Evolutionary conservation across 1,139 yeast genomes (phyloP).

Genomic region (Lodderomyces jiufengensis): DNA sequence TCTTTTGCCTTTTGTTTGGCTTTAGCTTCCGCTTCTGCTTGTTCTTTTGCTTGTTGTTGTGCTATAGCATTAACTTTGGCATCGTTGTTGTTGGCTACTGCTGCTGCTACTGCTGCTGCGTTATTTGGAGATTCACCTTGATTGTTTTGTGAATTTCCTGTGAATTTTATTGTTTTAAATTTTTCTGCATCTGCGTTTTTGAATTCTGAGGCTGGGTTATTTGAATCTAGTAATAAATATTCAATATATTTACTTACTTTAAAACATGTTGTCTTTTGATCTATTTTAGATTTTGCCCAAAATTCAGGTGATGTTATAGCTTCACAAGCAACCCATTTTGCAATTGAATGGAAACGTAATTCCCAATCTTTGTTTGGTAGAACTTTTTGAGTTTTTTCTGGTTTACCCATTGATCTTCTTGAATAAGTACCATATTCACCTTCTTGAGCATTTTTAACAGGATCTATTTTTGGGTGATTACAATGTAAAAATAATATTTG

Average conservation of each 20-base stretch:
- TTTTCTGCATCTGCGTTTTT: not conserved
- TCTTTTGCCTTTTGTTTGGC: not conserved
- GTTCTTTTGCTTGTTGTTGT: not conserved
- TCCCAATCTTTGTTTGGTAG: slow-evolving; percentile 17
- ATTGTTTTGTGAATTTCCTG: too few species aligned
- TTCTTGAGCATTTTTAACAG: slow-evolving; percentile 22
- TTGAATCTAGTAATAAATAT: slow-evolving; percentile 22
- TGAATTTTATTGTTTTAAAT: slow-evolving; percentile 1
- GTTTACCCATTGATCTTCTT: slow-evolving; percentile 24
- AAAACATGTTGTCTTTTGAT: slow-evolving; percentile 24
- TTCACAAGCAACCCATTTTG: slow-evolving; percentile 35
- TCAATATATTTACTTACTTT: slow-evolving; percentile 25
- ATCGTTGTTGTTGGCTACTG: too few species aligned
- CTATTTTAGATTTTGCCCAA: slow-evolving; percentile 21
- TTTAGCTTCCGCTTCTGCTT: not conserved
- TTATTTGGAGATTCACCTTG: too few species aligned
- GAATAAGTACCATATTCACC: slow-evolving; percentile 16
- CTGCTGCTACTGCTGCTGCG: too few species aligned
- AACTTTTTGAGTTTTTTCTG: slow-evolving; percentile 14
- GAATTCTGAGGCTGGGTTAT: slow-evolving; percentile 11
- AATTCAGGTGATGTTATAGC: slow-evolving; percentile 23
- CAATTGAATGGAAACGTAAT: slow-evolving; percentile 31
- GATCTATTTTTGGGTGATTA: slow-evolving; percentile 41
- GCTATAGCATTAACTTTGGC: not conserved
- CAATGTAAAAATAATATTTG: slow-evolving; percentile 36